Percentiles rank a stretch among this genome's conserved stretches.
phyloP scores from a whole-genome alignment of 257 asterid species.

The Capsicum rhomboideum region DNA sequence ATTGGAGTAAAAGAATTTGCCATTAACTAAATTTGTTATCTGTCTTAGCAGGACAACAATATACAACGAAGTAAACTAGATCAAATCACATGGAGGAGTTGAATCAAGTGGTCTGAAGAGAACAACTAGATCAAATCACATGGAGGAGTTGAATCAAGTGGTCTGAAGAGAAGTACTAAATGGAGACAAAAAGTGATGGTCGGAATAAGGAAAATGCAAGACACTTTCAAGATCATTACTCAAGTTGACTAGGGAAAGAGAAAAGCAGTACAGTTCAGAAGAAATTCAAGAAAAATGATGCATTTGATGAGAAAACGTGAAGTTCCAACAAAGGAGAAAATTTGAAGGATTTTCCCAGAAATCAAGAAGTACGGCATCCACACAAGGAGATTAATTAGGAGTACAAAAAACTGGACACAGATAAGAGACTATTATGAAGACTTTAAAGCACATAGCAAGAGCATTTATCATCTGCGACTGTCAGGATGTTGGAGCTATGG shows the following conservation, averaged over 20 bases:
- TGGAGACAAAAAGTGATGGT: background rate
- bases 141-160: background rate
- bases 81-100: background rate
- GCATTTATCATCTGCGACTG: background rate
- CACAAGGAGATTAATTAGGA: background rate
- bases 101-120: background rate
- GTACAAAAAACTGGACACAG: background rate
- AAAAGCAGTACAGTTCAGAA: background rate
- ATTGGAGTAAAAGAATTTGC: background rate
- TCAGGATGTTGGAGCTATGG: background rate
- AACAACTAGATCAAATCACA: background rate
- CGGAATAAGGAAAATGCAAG: background rate
- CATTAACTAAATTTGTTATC: background rate
- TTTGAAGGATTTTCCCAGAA: background rate
- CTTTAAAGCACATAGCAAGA: background rate
- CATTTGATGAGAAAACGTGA: background rate
- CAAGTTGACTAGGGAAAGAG: background rate
- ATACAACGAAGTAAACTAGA: background rate
- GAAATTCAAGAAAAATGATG: background rate
- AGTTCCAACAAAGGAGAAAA: background rate
- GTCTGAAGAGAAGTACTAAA: background rate
- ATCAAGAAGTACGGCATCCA: background rate
- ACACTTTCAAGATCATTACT: background rate
- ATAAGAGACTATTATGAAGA: background rate
- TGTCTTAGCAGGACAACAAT: background rate